Conservation (phyloP, 192 early-diverging fungal species). For the Entophlyctis luteolus region DNA sequence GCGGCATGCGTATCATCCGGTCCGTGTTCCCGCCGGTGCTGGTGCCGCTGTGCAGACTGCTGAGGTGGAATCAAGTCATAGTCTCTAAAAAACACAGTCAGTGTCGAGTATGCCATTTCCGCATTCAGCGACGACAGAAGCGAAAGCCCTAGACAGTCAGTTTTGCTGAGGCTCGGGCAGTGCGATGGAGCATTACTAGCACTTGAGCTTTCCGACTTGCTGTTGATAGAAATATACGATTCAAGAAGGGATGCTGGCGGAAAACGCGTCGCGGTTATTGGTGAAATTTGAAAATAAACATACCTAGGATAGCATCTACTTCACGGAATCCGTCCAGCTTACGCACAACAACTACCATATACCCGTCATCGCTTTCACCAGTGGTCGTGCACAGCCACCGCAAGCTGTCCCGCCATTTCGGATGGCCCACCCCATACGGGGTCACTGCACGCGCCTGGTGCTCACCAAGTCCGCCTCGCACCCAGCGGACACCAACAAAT, state of each 20-base stretch:
- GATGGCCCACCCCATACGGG: not conserved
- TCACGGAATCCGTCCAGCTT: not conserved
- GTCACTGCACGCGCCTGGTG: constrained; percentile 3
- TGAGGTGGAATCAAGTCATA: not conserved
- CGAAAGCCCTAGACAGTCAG: not conserved
- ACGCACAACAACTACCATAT: constrained; percentile 9
- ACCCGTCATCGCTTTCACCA: not conserved
- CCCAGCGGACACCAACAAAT: not conserved
- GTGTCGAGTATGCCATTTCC: constrained; percentile 1
- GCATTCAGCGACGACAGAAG: constrained; percentile 4
- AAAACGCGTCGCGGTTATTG: not conserved
- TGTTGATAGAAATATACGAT: not conserved
- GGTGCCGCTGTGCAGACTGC: not conserved
- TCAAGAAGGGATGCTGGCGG: not conserved
- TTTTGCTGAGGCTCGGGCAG: not conserved
- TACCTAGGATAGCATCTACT: not conserved
- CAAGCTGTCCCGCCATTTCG: not conserved
- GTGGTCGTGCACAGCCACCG: no score
- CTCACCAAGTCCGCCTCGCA: not conserved
- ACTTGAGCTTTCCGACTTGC: not conserved
- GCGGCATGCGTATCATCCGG: not conserved
- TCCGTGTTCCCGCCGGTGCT: not conserved
- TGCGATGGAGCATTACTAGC: not conserved
- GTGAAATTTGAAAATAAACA: not conserved
- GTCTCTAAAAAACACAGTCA: constrained; percentile 14